Base-by-base conservation (phyloP, 2,329 filamentous ascomycete species). In the Emergomyces pasteurianus region DNA sequence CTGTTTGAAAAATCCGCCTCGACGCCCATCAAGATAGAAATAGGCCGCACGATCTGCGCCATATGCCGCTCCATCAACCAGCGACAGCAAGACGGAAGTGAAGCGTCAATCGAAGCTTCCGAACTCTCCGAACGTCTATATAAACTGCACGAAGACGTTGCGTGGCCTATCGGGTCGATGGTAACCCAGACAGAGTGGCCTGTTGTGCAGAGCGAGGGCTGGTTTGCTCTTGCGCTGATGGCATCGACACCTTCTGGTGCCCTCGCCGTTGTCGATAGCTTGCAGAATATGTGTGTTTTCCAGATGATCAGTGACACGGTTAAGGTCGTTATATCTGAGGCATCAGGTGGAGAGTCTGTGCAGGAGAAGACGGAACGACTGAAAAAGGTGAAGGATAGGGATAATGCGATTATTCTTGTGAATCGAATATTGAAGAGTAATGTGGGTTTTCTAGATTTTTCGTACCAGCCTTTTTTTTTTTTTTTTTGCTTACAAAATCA, bases 201-300 rank as follows among this genome's bases (percentile, higher is more conserved):
- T 23, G 74, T 79, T 40, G 73, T 80, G 53, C 71, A 75, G 26
- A 77, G 76, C 56, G 78, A 80, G 66, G 78, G 77, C 1, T 78
- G 77, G 73, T 79, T 80, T 67, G 76, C 77, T 16, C 66, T 80
- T 34, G 77, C 77, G 4, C 62, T 80, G 52, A 78, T 80, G 72
- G 75, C 75, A 10, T 73, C 72, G 7, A 71, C 62, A 56, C 64
- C 66, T 21, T 63, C 66, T 0, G 75, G 76, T 1, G 68, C 70
- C 60, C 53, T 60, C 12, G 70, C 72, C 1, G 74, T 74, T 28
- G 67, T 69, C 14, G 66, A 73, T 43, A 73, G 71, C 52, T 60
- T 78, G 31, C 67, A 72, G 40, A 71, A 71, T 16, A 69, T 71
- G 40, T 70, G 72, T 5, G 66, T 76, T 18, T 70, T 68, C 49